A percentile compares a stretch with the other conserved stretches of the same genome.
Evolutionary conservation across 2,329 filamentous ascomycete species (phyloP).

Genomic region (Shiraia sp.): DNA sequence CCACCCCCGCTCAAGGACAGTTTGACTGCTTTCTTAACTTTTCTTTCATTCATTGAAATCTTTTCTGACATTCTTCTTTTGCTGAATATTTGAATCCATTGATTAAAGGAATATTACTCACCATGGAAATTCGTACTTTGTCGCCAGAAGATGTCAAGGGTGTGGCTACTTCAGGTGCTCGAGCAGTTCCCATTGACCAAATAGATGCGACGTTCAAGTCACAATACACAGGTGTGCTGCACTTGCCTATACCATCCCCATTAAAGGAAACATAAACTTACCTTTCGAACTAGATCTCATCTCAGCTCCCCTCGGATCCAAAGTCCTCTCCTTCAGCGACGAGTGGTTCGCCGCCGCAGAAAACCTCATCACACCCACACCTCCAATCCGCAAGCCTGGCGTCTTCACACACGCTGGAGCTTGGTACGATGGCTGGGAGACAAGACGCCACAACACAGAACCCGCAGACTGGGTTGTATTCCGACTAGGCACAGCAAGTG

Average conservation of each 20-base stretch:
- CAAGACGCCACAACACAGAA: slow-evolving; percentile 61
- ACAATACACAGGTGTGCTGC: slow-evolving; percentile 53
- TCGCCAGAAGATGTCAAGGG: slow-evolving; percentile 35
- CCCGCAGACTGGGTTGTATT: slow-evolving; percentile 65
- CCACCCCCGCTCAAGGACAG: slow-evolving; percentile 17
- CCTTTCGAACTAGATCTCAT: slow-evolving; percentile 52
- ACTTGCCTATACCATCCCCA: not conserved
- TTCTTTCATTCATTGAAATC: slow-evolving; percentile 2
- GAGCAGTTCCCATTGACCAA: slow-evolving; percentile 49
- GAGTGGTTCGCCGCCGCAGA: slow-evolving; percentile 64
- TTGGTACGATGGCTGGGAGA: slow-evolving; percentile 70
- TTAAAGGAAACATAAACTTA: not conserved
- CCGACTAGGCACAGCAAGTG: slow-evolving; percentile 65
- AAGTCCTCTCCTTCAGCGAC: slow-evolving; percentile 60
- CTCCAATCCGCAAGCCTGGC: slow-evolving; percentile 60
- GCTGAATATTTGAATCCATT: not conserved
- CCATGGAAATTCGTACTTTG: slow-evolving; percentile 41
- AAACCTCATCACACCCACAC: slow-evolving; percentile 62
- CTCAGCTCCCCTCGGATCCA: slow-evolving; percentile 55
- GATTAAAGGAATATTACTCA: slow-evolving; percentile 1
- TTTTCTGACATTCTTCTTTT: not conserved
- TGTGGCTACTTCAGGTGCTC: slow-evolving; percentile 28
- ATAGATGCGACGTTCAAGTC: slow-evolving; percentile 61
- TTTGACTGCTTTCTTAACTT: slow-evolving; percentile 2
- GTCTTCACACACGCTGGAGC: slow-evolving; percentile 64